Evolutionary conservation across 139 green algal species (phyloP), one percentile per base, ranked within the genome.

Genomic region (Volvox reticuliferus): DNA sequence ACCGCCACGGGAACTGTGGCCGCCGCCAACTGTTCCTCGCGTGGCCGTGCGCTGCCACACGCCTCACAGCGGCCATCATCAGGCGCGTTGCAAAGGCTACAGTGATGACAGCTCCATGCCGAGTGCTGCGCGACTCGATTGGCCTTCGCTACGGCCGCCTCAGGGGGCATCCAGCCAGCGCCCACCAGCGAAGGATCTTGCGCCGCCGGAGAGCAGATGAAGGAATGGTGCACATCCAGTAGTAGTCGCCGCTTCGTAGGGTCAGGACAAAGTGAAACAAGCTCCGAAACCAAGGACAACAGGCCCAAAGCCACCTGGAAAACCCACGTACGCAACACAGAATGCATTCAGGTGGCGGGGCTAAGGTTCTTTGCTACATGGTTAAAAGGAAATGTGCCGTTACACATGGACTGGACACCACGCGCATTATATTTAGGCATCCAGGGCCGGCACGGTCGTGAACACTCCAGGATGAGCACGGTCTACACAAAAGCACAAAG

Each of bases 211-310:
- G 88, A 91, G 18, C 62, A 82, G 30, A 97, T 93, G 69, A 95
- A 94, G 28, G 30, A 33, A 2, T 73, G 79, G 90, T 97, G 95
- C 63, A 93, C 95, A 5, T 77, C 87, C 67, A 98, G 84, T 82
- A 98, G 95, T 86, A 91, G 91, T 2, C 67, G 68, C 1, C 93
- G 91, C 91, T 95, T 95, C 19, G 68, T 76, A 9, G 88, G 77
- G 69, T 96, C 93, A 0, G 96, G 96, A 81, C 94, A 96, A 55
- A 97, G 95, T 22, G 95, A 93, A 9, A 96, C 96, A 21, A 98
- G 93, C 90, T 98, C 94, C 0, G 96, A 91, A 33, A 96, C 91
- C 6, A 98, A 55, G 21, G 33, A 35, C 22, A 94, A 86, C 55
- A 98, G 92, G 2, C 95, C 95, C 78, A 98, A 88, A 24, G 73